Evolutionary conservation across 768 basidiomycete species (phyloP).

Genomic region (Boletus pseudo-olivaceus): DNA sequence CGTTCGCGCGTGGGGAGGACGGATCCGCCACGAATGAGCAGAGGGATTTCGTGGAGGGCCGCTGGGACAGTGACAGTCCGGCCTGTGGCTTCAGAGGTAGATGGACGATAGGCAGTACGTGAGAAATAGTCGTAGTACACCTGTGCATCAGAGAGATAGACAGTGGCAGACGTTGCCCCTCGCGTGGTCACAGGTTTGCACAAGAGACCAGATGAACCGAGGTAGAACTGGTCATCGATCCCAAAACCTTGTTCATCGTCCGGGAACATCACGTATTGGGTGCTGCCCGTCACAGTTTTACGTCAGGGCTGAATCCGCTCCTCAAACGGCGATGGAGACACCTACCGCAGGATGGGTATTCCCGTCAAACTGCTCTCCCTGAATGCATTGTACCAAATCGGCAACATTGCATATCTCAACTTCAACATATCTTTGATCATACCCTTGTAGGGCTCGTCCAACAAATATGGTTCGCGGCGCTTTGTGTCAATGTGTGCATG

Average conservation of each 20-base stretch:
- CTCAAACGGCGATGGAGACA: not conserved
- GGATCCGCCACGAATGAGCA: constrained; percentile 87
- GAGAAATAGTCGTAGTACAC: constrained; percentile 96
- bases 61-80: constrained; percentile 74
- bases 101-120: constrained; percentile 60
- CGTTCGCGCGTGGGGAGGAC: constrained; percentile 87
- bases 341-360: constrained; percentile 77
- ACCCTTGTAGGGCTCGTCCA: constrained; percentile 84
- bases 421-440: constrained; percentile 76
- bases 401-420: constrained; percentile 81
- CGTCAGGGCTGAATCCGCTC: not conserved
- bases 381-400: constrained; percentile 98
- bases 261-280: constrained; percentile 95
- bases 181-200: constrained; percentile 86
- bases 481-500: constrained; percentile 99
- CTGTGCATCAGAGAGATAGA: constrained; percentile 88
- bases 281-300: constrained; percentile 44
- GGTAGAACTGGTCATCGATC: constrained; percentile 92
- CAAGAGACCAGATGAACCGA: constrained; percentile 84
- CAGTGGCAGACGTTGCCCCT: constrained; percentile 60
- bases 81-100: constrained; percentile 43
- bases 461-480: constrained; percentile 91
- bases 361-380: constrained; percentile 80
- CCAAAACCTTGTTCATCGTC: constrained; percentile 81
- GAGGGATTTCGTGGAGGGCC: constrained; percentile 74